Percentiles rank a stretch among this genome's conserved stretches.
Conservation (phyloP, 2,329 filamentous ascomycete genomes). For the Escovopsis sp. region DNA sequence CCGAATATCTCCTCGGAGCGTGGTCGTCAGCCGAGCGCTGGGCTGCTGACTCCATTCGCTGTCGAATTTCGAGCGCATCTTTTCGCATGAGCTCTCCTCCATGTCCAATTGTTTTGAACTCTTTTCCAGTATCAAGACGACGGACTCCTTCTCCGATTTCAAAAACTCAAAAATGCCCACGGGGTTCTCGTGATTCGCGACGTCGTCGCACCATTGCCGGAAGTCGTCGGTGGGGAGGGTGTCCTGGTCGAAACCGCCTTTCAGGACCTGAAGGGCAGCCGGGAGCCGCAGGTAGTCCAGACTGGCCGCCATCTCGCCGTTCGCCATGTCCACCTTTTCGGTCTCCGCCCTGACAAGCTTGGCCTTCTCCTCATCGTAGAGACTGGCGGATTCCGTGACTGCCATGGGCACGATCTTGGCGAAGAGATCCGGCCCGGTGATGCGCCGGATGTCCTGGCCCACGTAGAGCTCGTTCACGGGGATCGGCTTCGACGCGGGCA, state of each 20-base stretch:
- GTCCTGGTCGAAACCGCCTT: slow-evolving; percentile 84
- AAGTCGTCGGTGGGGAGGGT: slow-evolving; percentile 83
- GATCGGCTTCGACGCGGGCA: slow-evolving; percentile 92
- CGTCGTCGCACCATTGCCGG: slow-evolving; percentile 81
- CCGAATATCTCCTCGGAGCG: slow-evolving; percentile 70
- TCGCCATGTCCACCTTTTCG: slow-evolving; percentile 81
- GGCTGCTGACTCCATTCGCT: slow-evolving; percentile 95
- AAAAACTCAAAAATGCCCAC: slow-evolving; percentile 64
- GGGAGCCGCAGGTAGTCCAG: slow-evolving; percentile 87
- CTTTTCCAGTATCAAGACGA: slow-evolving; percentile 58
- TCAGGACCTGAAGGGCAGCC: slow-evolving; percentile 75
- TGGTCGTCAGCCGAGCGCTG: slow-evolving; percentile 76
- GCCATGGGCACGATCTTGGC: slow-evolving; percentile 91
- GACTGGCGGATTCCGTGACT: slow-evolving; percentile 88
- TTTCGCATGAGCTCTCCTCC: slow-evolving; percentile 96
- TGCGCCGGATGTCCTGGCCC: slow-evolving; percentile 90
- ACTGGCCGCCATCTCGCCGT: slow-evolving; percentile 90
- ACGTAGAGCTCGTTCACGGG: slow-evolving; percentile 94
- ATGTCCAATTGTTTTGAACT: slow-evolving; percentile 83
- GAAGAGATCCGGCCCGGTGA: slow-evolving; percentile 94
- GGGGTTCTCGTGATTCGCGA: slow-evolving; percentile 74
- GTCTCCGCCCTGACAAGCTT: slow-evolving; percentile 89
- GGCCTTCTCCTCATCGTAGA: slow-evolving; percentile 97
- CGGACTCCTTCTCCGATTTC: slow-evolving; percentile 60
- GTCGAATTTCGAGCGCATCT: slow-evolving; percentile 97